A percentile compares a stretch with the other conserved stretches of the same genome.
These are phyloP conservation scores for Grifola frondosa DNA, from an alignment of 1,284 basidiomycete genomes.

Conservation along the genomic window DNA sequence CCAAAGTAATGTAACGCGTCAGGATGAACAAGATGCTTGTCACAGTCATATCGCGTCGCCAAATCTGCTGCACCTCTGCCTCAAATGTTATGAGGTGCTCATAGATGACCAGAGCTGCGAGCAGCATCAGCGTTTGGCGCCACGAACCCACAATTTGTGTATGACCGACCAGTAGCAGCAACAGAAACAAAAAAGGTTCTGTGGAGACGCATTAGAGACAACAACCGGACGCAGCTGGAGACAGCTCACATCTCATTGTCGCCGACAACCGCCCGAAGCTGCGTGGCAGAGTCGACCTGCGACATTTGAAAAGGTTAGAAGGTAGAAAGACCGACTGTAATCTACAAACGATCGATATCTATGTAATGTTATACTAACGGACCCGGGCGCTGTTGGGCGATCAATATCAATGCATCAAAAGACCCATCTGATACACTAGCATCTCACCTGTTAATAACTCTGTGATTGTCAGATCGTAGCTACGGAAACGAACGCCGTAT, in stretches of 20 bases:
- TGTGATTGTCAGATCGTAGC: too few species aligned
- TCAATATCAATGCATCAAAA: too few species aligned
- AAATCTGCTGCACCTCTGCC: constrained; percentile 16
- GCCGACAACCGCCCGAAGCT: constrained; percentile 8
- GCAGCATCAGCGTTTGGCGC: neutral
- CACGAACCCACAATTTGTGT: neutral
- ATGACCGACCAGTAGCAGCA: constrained; percentile 10
- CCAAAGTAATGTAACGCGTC: constrained; percentile 16
- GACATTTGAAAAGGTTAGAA: too few species aligned
- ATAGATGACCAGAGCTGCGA: constrained; percentile 12
- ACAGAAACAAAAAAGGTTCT: constrained; percentile 12
- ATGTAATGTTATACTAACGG: too few species aligned
- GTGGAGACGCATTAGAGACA: neutral
- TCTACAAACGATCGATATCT: too few species aligned
- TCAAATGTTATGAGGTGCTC: constrained; percentile 16
- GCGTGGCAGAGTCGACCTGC: neutral
- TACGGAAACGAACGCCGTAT: too few species aligned
- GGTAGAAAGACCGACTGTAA: too few species aligned
- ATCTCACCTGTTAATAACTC: too few species aligned
- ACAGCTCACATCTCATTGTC: constrained; percentile 9
- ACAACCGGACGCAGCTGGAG: too few species aligned
- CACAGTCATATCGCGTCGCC: constrained; percentile 10
- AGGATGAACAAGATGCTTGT: constrained; percentile 13
- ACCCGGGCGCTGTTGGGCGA: too few species aligned
- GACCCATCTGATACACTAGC: too few species aligned